Percentiles rank a stretch among this genome's conserved stretches.
phyloP scores from a whole-genome alignment of 306 rosid species.

The Medicago arabica region DNA sequence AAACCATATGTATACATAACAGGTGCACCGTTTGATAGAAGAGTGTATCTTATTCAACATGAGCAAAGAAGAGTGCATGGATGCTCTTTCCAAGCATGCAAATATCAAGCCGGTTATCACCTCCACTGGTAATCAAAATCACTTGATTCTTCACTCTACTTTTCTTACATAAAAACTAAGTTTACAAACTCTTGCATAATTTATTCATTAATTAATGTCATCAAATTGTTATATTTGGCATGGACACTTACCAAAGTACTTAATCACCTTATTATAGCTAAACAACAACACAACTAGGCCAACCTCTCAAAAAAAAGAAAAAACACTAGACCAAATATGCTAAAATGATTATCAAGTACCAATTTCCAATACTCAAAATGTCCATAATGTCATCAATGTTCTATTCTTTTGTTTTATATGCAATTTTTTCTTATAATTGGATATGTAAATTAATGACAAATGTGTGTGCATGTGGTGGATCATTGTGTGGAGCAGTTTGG shows the following conservation, averaged over 20 bases:
- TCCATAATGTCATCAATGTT: background rate
- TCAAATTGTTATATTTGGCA: background rate
- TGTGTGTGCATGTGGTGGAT: slow-evolving; percentile 30
- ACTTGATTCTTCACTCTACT: background rate
- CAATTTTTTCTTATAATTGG: background rate
- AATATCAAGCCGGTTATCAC: slow-evolving; percentile 85
- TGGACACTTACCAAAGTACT: background rate
- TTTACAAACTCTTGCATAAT: background rate
- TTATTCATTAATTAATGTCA: background rate
- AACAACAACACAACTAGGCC: background rate
- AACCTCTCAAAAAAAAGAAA: too few relatives aligned
- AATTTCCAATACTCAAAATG: background rate
- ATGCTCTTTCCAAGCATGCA: slow-evolving; percentile 91
- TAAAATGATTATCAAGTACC: background rate
- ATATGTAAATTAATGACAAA: background rate
- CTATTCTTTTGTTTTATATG: background rate
- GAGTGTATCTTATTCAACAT: slow-evolving; percentile 90
- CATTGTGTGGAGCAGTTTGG: slow-evolving; percentile 65
- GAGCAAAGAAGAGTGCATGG: slow-evolving; percentile 96
- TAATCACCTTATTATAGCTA: background rate
- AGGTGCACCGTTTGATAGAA: slow-evolving; percentile 95
- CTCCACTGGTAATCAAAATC: slow-evolving; percentile 65
- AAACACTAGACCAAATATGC: too few relatives aligned
- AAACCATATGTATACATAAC: background rate
- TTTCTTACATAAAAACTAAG: background rate